Conservation (phyloP, 768 basidiomycete species). For the Mycena crocata region DNA sequence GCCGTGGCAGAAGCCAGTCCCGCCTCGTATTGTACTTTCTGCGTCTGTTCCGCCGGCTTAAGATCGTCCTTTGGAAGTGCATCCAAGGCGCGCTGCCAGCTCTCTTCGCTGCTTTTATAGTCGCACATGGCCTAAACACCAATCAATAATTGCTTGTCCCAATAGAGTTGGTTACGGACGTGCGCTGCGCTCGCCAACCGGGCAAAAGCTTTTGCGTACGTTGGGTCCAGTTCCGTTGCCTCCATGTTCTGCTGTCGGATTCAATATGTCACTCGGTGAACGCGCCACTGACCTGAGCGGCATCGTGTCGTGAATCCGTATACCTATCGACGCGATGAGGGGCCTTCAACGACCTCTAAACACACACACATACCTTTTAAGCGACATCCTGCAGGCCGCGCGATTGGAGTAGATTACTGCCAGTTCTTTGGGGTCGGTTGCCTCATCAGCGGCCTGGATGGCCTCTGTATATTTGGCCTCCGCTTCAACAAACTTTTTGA, state of each 20-base stretch:
- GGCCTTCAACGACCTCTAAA: neutral
- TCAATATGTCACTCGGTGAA: neutral
- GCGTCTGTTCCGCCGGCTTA: conserved; percentile 21
- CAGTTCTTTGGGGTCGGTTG: too few species aligned
- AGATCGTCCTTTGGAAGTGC: conserved; percentile 22
- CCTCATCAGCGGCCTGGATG: too few species aligned
- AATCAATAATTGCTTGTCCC: neutral
- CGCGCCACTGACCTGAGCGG: conserved; percentile 29
- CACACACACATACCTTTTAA: conserved; percentile 13
- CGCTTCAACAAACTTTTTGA: too few species aligned
- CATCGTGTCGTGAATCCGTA: conserved; percentile 31
- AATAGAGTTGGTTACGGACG: conserved; percentile 12
- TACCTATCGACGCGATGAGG: conserved; percentile 21
- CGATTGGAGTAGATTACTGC: too few species aligned
- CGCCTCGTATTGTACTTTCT: conserved; percentile 30
- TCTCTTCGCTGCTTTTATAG: conserved; percentile 4
- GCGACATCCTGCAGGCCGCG: too few species aligned
- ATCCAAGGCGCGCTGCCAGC: conserved; percentile 33
- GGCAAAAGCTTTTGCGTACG: conserved; percentile 35
- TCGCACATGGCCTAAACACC: conserved; percentile 12
- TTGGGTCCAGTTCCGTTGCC: conserved; percentile 40
- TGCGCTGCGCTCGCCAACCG: conserved; percentile 32
- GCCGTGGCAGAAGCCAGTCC: conserved; percentile 18
- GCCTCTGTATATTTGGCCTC: too few species aligned
- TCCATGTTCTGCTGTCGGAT: neutral